Evolutionary conservation across 2,329 filamentous ascomycete species (phyloP).

Genomic region (Byssoonygena ceratinophila): DNA sequence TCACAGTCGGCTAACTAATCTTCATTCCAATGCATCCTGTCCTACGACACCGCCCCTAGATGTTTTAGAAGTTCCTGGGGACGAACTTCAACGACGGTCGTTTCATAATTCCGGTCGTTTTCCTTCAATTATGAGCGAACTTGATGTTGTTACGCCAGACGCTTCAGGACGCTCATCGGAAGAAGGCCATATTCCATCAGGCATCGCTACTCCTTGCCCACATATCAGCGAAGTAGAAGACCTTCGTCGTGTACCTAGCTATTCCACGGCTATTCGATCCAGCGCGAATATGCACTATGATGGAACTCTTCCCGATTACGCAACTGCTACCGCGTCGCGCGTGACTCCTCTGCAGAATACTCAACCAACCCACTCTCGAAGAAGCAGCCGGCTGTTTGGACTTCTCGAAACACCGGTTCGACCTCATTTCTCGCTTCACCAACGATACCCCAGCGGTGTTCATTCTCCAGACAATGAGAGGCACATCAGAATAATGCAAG

Average conservation of each 20-base stretch:
- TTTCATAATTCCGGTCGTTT: conserved; percentile 14
- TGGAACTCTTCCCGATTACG: conserved; percentile 54
- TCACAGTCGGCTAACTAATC: conserved; percentile 55
- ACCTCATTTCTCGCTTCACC: conserved; percentile 20
- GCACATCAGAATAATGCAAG: conserved; percentile 33
- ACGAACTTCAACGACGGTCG: conserved; percentile 20
- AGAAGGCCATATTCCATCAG: conserved; percentile 38
- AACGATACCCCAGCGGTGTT: conserved; percentile 20
- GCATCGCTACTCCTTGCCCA: conserved; percentile 33
- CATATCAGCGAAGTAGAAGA: conserved; percentile 50
- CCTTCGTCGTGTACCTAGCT: conserved; percentile 65
- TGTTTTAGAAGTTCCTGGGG: conserved; percentile 9
- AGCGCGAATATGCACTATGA: conserved; percentile 47
- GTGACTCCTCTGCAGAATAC: neutral
- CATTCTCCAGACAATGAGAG: conserved; percentile 31
- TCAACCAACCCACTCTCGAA: neutral
- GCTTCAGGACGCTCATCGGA: conserved; percentile 40
- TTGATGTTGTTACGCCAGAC: conserved; percentile 4
- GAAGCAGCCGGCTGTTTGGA: conserved; percentile 3
- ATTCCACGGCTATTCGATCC: conserved; percentile 60
- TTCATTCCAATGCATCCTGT: conserved; percentile 32
- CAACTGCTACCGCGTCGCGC: conserved; percentile 30
- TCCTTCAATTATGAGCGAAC: conserved; percentile 27
- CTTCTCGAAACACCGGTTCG: conserved; percentile 17
- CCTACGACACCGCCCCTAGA: conserved; percentile 11